These are phyloP conservation scores for Amylostereum chailletii DNA, from an alignment of 1,284 basidiomycete species.

Conservation along the genomic window DNA sequence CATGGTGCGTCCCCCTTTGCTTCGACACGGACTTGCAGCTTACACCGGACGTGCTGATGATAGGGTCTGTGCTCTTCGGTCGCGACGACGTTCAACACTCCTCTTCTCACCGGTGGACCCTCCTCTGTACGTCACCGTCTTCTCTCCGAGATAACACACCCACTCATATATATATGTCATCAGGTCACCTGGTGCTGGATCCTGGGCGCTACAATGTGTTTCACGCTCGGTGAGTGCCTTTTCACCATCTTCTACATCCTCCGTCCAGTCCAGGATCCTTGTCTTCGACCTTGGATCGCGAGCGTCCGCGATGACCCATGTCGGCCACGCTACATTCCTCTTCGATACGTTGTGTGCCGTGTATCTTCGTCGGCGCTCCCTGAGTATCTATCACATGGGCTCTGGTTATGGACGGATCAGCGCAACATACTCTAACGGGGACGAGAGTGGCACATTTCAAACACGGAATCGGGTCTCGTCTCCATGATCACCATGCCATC, in stretches of 20 bases:
- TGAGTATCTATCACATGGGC: too few relatives aligned
- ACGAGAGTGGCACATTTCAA: too few relatives aligned
- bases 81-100: constrained; percentile 77
- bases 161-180: constrained; percentile 5
- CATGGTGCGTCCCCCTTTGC: constrained; percentile 37
- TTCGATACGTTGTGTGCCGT: too few relatives aligned
- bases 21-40: not conserved
- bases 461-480: too few relatives aligned
- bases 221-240: constrained; percentile 45
- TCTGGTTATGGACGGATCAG: too few relatives aligned
- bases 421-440: too few relatives aligned
- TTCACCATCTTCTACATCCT: not conserved
- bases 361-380: too few relatives aligned
- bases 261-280: too few relatives aligned
- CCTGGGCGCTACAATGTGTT: constrained; percentile 66
- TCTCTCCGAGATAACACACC: not conserved
- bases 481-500: too few relatives aligned
- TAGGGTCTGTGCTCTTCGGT: constrained; percentile 74
- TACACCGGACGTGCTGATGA: not conserved
- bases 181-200: constrained; percentile 79
- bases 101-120: constrained; percentile 68
- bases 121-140: constrained; percentile 41
- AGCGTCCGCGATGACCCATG: too few relatives aligned
- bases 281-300: too few relatives aligned
- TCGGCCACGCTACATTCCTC: too few relatives aligned